Percentiles rank a stretch among this genome's conserved stretches.
Conservation (phyloP, 352 stramenopile genomes). For the Globisporangium spiculum region DNA sequence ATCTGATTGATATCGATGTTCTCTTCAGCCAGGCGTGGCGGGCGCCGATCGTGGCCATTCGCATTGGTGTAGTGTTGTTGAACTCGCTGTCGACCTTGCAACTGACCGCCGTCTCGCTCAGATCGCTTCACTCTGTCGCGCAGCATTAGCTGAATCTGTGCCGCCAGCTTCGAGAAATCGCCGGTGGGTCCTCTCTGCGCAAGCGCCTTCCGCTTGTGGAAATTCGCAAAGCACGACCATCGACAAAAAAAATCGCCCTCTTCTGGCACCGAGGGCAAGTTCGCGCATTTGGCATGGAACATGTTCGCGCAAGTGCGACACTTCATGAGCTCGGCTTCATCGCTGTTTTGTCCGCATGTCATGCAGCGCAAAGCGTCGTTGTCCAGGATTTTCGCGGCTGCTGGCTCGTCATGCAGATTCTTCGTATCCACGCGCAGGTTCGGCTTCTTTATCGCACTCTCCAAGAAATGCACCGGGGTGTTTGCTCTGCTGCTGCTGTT, state of each 20-base stretch:
- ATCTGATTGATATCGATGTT: slow-evolving; percentile 11
- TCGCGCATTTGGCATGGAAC: slow-evolving; percentile 71
- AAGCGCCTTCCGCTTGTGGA: slow-evolving; percentile 30
- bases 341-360: slow-evolving; percentile 12
- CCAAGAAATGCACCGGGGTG: background rate
- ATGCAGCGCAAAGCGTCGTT: slow-evolving; percentile 13
- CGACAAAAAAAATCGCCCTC: slow-evolving; percentile 67
- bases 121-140: slow-evolving; percentile 10
- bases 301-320: slow-evolving; percentile 46
- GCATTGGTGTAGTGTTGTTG: background rate
- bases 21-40: slow-evolving; percentile 2
- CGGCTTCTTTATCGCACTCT: background rate
- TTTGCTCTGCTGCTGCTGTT: slow-evolving; percentile 10
- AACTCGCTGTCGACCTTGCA: background rate
- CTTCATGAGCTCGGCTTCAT: slow-evolving; percentile 34
- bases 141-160: slow-evolving; percentile 44
- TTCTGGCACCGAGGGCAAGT: slow-evolving; percentile 57
- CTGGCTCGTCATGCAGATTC: background rate
- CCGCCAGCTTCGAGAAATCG: slow-evolving; percentile 42
- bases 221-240: slow-evolving; percentile 59
- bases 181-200: slow-evolving; percentile 7
- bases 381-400: background rate
- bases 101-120: background rate
- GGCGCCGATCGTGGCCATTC: slow-evolving; percentile 7
- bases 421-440: slow-evolving; percentile 5